phyloP scores from a whole-genome alignment of 2,329 filamentous ascomycete species.

The Apiospora rasikravindrae region DNA sequence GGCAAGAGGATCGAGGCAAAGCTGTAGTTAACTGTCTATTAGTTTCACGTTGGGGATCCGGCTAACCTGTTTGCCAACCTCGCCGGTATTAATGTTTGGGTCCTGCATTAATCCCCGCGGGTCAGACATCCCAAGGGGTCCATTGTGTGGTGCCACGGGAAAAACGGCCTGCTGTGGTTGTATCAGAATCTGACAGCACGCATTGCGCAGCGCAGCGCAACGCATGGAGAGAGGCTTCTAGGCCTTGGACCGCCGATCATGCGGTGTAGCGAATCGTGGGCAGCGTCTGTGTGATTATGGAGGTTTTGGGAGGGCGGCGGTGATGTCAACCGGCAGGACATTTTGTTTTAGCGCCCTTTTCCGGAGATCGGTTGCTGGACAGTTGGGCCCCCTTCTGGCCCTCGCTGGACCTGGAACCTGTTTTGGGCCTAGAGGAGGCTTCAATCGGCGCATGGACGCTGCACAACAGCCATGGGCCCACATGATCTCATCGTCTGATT shows the following conservation, averaged over 20 bases:
- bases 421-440: conserved; percentile 4
- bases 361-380: conserved; percentile 1
- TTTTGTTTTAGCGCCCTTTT: background rate
- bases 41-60: background rate
- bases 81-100: background rate
- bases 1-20: background rate
- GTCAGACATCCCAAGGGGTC: background rate
- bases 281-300: background rate
- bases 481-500: conserved; percentile 11
- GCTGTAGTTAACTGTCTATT: background rate
- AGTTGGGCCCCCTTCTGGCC: background rate
- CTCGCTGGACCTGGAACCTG: background rate
- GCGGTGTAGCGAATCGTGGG: background rate
- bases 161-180: background rate
- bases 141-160: conserved; percentile 1
- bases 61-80: background rate
- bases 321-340: conserved; percentile 12
- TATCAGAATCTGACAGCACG: background rate
- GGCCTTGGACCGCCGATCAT: background rate
- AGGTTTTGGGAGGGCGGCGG: background rate
- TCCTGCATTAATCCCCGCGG: background rate
- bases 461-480: background rate
- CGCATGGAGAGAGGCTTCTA: background rate
- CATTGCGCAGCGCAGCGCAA: background rate
- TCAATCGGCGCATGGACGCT: background rate